Conservation (phyloP, 768 basidiomycete genomes). For the Boletales sp. region DNA sequence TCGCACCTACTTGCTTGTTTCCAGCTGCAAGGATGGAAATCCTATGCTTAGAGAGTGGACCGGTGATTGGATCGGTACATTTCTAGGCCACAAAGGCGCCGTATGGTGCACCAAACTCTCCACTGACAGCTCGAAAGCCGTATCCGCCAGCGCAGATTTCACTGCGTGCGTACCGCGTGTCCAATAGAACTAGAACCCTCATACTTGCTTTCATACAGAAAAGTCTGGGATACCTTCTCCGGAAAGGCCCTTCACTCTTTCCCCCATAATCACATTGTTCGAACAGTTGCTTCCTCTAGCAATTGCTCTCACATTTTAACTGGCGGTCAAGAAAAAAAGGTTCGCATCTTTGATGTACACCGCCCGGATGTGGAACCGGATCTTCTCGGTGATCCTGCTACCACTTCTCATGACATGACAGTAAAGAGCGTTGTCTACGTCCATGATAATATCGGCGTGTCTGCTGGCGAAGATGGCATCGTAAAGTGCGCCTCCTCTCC, state of each 20-base stretch:
- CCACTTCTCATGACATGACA: constrained; percentile 77
- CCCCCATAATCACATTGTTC: constrained; percentile 97
- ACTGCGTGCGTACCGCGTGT: constrained; percentile 68
- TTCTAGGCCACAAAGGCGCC: constrained; percentile 88
- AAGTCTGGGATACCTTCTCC: constrained; percentile 94
- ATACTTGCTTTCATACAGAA: constrained; percentile 45
- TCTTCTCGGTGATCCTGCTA: constrained; percentile 61
- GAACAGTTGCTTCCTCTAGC: constrained; percentile 86
- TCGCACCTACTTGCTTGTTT: constrained; percentile 84
- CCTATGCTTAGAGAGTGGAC: constrained; percentile 97
- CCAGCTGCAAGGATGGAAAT: constrained; percentile 98
- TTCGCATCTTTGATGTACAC: constrained; percentile 87
- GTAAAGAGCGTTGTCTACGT: constrained; percentile 95
- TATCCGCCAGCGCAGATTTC: constrained; percentile 94
- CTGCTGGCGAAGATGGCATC: constrained; percentile 87
- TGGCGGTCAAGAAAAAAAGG: constrained; percentile 97
- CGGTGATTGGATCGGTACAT: constrained; percentile 97
- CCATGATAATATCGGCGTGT: constrained; percentile 81
- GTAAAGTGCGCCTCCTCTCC: constrained; percentile 60
- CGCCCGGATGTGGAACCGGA: constrained; percentile 86
- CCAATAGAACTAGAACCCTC: background rate
- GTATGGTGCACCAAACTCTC: constrained; percentile 97
- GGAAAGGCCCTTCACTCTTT: constrained; percentile 92
- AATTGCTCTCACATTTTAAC: constrained; percentile 68
- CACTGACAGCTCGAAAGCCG: constrained; percentile 79